Conservation (phyloP, 306 rosid genomes). For the Benincasa hispida region DNA sequence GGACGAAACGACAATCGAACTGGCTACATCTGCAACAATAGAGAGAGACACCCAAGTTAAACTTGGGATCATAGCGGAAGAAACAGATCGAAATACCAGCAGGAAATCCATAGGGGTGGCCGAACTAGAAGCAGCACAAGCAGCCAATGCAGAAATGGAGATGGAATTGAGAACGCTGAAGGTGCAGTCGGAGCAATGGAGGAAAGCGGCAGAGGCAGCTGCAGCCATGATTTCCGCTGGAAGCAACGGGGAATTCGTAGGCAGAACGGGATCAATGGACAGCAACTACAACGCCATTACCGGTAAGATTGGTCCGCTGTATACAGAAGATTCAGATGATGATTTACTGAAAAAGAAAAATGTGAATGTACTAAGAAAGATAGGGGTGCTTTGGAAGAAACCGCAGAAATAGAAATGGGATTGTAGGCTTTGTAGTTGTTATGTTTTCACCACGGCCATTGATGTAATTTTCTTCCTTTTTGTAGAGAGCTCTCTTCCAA, state of each 20-base stretch:
- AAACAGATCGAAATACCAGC: constrained; percentile 42
- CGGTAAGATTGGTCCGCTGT: constrained; percentile 44
- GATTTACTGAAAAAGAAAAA: constrained; percentile 80
- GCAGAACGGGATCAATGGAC: constrained; percentile 60
- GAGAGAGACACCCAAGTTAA: constrained; percentile 49
- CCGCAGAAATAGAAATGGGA: constrained; percentile 44
- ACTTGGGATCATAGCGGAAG: constrained; percentile 59
- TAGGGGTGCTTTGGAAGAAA: constrained; percentile 95
- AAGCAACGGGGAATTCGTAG: constrained; percentile 59
- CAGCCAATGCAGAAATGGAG: constrained; percentile 65
- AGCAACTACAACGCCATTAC: constrained; percentile 30
- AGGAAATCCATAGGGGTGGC: constrained; percentile 43
- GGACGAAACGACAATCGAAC: constrained; percentile 22
- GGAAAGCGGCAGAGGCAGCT: constrained; percentile 98
- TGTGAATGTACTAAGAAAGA: constrained; percentile 87
- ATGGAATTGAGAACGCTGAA: constrained; percentile 65
- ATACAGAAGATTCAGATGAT: constrained; percentile 51
- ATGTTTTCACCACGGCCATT: constrained; percentile 3
- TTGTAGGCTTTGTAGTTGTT: not conserved
- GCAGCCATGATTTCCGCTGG: constrained; percentile 60
- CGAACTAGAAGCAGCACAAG: constrained; percentile 79
- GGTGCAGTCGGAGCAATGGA: constrained; percentile 94
- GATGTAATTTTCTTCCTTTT: not conserved
- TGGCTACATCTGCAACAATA: constrained; percentile 39
- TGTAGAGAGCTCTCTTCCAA: constrained; percentile 6